Evolutionary conservation across 352 stramenopile species (phyloP).

Genomic region (Phytopythium mirpurense): DNA sequence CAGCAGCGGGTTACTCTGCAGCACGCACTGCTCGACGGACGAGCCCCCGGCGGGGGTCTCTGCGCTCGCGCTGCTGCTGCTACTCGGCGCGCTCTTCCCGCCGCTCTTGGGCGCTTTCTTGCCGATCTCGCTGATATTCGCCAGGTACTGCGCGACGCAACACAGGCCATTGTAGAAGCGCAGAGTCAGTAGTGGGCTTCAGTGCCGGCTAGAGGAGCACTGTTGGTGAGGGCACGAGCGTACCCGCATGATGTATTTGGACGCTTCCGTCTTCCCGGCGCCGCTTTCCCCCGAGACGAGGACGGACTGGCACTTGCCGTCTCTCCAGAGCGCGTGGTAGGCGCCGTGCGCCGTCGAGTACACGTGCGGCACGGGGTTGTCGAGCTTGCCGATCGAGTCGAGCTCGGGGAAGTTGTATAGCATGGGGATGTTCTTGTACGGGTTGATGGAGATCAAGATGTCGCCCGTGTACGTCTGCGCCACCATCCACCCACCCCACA

Average conservation of each 20-base stretch:
- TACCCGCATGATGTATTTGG: conserved; percentile 91
- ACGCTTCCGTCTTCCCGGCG: conserved; percentile 86
- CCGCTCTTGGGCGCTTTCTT: conserved; percentile 65
- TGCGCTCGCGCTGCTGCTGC: conserved; percentile 8
- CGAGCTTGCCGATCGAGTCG: conserved; percentile 81
- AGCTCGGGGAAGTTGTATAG: conserved; percentile 89
- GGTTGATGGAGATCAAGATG: conserved; percentile 96
- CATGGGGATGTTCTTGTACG: conserved; percentile 94
- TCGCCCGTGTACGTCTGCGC: conserved; percentile 90
- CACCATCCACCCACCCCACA: too few relatives aligned
- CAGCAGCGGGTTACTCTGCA: conserved; percentile 91
- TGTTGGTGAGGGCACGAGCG: not conserved
- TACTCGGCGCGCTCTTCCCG: conserved; percentile 56
- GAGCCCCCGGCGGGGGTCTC: conserved; percentile 21
- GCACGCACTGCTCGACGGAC: conserved; percentile 87
- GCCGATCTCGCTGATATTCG: conserved; percentile 87
- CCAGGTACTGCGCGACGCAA: conserved; percentile 56
- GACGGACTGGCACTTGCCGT: conserved; percentile 83
- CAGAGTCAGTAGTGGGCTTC: too few relatives aligned
- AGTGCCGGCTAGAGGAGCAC: too few relatives aligned
- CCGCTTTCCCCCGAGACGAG: conserved; percentile 84
- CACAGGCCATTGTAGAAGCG: conserved; percentile 1
- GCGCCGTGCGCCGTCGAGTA: conserved; percentile 82
- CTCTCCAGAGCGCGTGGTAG: conserved; percentile 73
- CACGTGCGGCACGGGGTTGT: conserved; percentile 83